Evolutionary conservation across 2,329 filamentous ascomycete genomes (phyloP).

Genomic region (Cladobotryum protrusum): DNA sequence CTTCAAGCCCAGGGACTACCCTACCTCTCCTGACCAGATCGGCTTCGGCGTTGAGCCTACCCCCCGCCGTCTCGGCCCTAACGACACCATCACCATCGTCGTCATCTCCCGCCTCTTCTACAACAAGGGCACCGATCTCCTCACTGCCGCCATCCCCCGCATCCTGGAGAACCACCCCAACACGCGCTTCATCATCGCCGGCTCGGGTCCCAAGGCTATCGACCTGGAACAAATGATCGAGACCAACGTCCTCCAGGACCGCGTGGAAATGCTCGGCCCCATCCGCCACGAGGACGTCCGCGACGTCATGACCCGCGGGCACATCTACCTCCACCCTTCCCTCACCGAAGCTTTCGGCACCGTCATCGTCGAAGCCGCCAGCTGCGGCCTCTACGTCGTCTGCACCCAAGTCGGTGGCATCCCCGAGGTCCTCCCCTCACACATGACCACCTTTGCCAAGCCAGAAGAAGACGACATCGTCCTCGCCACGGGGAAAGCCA

Average conservation of each 20-base stretch:
- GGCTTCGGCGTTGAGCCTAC: slow-evolving; percentile 42
- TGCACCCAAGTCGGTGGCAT: slow-evolving; percentile 96
- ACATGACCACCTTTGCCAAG: slow-evolving; percentile 97
- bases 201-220: slow-evolving; percentile 92
- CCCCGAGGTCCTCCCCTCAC: slow-evolving; percentile 86
- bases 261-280: slow-evolving; percentile 85
- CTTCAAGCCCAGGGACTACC: slow-evolving; percentile 61
- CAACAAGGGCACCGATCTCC: slow-evolving; percentile 94
- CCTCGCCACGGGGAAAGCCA: slow-evolving; percentile 80
- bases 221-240: slow-evolving; percentile 98
- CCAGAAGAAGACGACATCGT: slow-evolving; percentile 96
- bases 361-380: slow-evolving; percentile 94
- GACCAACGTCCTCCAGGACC: slow-evolving; percentile 86
- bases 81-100: slow-evolving; percentile 90
- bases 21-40: slow-evolving; percentile 27
- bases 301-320: slow-evolving; percentile 93
- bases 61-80: slow-evolving; percentile 65
- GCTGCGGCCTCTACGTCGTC: slow-evolving; percentile 92
- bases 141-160: slow-evolving; percentile 92
- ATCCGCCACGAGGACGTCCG: slow-evolving; percentile 94
- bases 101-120: slow-evolving; percentile 97
- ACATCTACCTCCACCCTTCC: slow-evolving; percentile 93
- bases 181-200: slow-evolving; percentile 93
- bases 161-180: slow-evolving; percentile 87
- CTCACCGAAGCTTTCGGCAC: slow-evolving; percentile 96